These are phyloP conservation scores for Escovopsis sp. DNA, from an alignment of 2,329 filamentous ascomycete genomes.

Conservation along the genomic window DNA sequence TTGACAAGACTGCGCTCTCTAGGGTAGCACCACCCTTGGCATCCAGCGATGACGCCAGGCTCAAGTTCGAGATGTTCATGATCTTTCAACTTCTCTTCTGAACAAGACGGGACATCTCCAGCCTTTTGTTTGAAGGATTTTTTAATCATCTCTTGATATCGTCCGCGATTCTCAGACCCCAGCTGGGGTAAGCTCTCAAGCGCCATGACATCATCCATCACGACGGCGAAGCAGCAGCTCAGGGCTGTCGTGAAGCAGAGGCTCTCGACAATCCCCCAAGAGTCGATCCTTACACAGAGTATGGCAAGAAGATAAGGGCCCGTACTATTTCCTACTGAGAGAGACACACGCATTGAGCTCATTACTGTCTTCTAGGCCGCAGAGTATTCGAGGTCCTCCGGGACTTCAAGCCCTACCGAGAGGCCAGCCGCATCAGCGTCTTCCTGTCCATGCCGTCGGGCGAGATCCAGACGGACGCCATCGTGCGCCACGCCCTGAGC, in stretches of 20 bases:
- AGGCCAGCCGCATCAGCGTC: slow-evolving; percentile 63
- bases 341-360: background rate
- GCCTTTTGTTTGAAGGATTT: background rate
- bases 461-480: slow-evolving; percentile 70
- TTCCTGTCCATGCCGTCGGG: slow-evolving; percentile 86
- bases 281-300: slow-evolving; percentile 58
- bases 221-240: slow-evolving; percentile 61
- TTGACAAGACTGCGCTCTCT: too few species aligned
- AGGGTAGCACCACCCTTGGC: too few species aligned
- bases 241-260: slow-evolving; percentile 53
- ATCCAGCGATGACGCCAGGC: too few species aligned
- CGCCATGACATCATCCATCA: slow-evolving; percentile 39
- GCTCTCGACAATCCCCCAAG: slow-evolving; percentile 45
- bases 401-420: slow-evolving; percentile 56
- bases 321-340: too few species aligned
- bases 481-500: slow-evolving; percentile 67
- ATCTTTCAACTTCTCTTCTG: too few species aligned
- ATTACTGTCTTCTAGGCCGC: slow-evolving; percentile 34
- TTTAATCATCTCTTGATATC: background rate
- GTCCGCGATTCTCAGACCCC: too few species aligned
- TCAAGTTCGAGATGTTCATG: too few species aligned
- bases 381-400: slow-evolving; percentile 50
- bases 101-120: too few species aligned
- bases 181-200: background rate
- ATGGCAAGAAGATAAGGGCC: slow-evolving; percentile 16